These are phyloP conservation scores for Xylaria polymorpha DNA, from an alignment of 2,329 filamentous ascomycete genomes.

Conservation along the genomic window DNA sequence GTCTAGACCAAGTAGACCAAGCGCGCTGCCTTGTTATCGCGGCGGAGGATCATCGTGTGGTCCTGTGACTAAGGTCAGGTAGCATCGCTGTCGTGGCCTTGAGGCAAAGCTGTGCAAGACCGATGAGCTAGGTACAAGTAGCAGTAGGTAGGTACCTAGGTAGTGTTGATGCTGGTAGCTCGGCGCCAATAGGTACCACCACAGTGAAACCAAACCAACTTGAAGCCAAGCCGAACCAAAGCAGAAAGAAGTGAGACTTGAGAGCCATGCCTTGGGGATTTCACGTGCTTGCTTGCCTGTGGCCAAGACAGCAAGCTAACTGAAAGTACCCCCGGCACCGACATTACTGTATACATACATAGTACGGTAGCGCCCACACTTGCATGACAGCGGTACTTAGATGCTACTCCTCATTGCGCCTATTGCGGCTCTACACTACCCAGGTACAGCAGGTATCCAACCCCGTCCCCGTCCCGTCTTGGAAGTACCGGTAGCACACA, in stretches of 20 bases:
- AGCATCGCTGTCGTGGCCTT: conserved; percentile 24
- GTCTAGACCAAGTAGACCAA: conserved; percentile 36
- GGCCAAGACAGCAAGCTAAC: conserved; percentile 8
- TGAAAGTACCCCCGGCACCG: not conserved
- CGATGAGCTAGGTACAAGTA: conserved; percentile 6
- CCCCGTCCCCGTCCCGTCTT: conserved; percentile 4
- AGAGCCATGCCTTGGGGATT: not conserved
- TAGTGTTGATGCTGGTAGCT: conserved; percentile 4
- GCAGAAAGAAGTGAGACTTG: not conserved
- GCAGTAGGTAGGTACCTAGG: no score
- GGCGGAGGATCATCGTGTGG: conserved; percentile 30
- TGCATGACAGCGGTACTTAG: conserved; percentile 10
- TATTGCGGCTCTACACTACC: conserved; percentile 16
- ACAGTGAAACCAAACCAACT: conserved; percentile 8
- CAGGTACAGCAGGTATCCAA: not conserved
- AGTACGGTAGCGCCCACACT: conserved; percentile 2
- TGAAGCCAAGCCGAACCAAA: no score
- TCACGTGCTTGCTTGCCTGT: conserved; percentile 23
- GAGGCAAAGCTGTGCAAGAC: not conserved
- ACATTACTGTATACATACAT: no score
- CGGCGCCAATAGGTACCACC: conserved; percentile 12
- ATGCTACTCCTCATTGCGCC: conserved; percentile 19
- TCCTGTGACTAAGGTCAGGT: conserved; percentile 27
- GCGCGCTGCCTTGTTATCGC: conserved; percentile 30
- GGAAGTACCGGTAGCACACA: not conserved